phyloP scores from a whole-genome alignment of 2,329 filamentous ascomycete species.

The Orbilia ellipsospora region DNA sequence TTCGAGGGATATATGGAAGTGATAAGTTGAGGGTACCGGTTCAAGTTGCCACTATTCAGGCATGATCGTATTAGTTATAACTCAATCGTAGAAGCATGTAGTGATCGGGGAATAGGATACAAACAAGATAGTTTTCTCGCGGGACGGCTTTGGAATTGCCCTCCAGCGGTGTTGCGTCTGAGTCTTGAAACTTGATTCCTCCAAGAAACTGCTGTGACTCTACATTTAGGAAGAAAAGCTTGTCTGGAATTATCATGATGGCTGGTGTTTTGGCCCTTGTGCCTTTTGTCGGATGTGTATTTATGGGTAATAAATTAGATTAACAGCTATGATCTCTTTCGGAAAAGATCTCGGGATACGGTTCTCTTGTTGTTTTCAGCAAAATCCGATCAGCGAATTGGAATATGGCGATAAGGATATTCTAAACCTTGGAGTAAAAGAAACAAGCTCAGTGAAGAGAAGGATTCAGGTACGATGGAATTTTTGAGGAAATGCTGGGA shows the following conservation, averaged over 20 bases:
- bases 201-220: slow-evolving; percentile 2
- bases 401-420: neutral
- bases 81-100: neutral
- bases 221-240: slow-evolving; percentile 13
- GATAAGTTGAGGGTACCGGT: slow-evolving; percentile 9
- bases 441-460: neutral
- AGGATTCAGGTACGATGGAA: neutral
- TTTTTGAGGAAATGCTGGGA: neutral
- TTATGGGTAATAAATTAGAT: neutral
- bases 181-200: neutral
- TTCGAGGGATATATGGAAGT: slow-evolving; percentile 8
- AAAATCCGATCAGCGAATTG: too few species aligned
- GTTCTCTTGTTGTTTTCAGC: neutral
- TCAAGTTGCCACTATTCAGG: slow-evolving; percentile 9
- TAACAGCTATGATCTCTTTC: neutral
- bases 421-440: neutral
- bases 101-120: neutral
- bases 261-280: neutral
- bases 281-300: too few species aligned
- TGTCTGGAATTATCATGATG: slow-evolving; percentile 4
- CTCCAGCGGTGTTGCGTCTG: neutral
- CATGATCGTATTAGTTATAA: neutral
- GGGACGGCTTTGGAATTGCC: neutral
- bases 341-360: neutral
- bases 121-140: slow-evolving; percentile 12